Conservation (phyloP, 176 grass and related monocot species). For the Metroxylon sagu region DNA sequence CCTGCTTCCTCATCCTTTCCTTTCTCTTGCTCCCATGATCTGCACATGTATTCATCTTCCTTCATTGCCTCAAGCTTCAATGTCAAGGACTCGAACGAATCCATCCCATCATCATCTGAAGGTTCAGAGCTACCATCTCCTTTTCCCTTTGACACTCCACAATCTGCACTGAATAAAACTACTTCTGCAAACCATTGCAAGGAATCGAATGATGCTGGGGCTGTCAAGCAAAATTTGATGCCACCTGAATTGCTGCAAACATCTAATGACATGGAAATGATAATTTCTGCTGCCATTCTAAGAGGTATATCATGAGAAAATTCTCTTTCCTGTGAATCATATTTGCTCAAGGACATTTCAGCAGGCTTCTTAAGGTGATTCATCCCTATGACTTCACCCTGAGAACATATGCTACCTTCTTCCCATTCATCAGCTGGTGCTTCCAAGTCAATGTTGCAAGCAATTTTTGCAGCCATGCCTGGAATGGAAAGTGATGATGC, state of each 20-base stretch:
- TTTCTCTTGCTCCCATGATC: constrained; percentile 18
- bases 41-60: constrained; percentile 51
- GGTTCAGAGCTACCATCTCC: constrained; percentile 2
- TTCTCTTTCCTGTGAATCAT: constrained; percentile 10
- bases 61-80: constrained; percentile 74
- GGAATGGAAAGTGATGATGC: constrained; percentile 14
- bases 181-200: constrained; percentile 67
- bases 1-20: constrained; percentile 36
- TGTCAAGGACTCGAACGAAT: constrained; percentile 77
- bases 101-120: constrained; percentile 40
- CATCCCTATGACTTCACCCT: too few relatives aligned
- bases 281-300: constrained; percentile 52
- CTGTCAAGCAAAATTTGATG: not conserved
- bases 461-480: constrained; percentile 27
- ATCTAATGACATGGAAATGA: constrained; percentile 57
- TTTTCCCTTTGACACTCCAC: constrained; percentile 9
- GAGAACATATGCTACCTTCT: not conserved
- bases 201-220: constrained; percentile 13
- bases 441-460: constrained; percentile 51
- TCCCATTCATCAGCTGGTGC: constrained; percentile 29
- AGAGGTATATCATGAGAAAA: not conserved
- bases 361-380: too few relatives aligned
- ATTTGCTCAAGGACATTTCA: not conserved
- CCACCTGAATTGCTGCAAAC: constrained; percentile 11
- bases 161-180: constrained; percentile 21